Evolutionary conservation across 257 asterid genomes (phyloP).

Genomic region (Jaltomata sinuosa): DNA sequence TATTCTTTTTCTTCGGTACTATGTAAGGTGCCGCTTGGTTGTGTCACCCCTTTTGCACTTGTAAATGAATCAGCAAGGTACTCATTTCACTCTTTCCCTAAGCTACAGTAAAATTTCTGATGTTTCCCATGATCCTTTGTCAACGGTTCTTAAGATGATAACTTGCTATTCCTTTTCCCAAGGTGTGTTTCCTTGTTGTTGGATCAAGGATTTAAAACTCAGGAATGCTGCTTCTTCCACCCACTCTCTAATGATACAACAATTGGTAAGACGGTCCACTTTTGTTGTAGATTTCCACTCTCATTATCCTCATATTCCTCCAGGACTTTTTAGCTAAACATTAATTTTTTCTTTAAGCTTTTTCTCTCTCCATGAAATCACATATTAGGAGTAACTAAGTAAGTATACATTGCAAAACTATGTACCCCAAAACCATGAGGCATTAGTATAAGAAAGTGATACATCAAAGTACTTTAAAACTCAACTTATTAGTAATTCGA

Average conservation of each 20-base stretch:
- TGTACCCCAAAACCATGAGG: background rate
- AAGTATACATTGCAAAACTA: background rate
- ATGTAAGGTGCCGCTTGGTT: slow-evolving; percentile 76
- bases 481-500: background rate
- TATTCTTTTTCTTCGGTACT: slow-evolving; percentile 5
- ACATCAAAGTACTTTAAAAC: background rate
- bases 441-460: background rate
- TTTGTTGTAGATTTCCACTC: background rate
- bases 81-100: background rate
- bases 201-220: slow-evolving; percentile 65
- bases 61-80: slow-evolving; percentile 87
- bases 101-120: background rate
- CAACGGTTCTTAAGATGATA: background rate
- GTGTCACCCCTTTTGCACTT: slow-evolving; percentile 90
- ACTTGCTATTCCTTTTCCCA: slow-evolving; percentile 19
- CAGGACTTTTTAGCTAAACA: background rate
- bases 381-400: background rate
- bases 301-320: background rate
- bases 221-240: slow-evolving; percentile 75
- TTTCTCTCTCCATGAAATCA: background rate
- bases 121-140: background rate
- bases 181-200: slow-evolving; percentile 81
- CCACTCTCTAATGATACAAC: slow-evolving; percentile 86
- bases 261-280: slow-evolving; percentile 38
- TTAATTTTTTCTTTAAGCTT: background rate